Evolutionary conservation across 2,329 filamentous ascomycete species (phyloP).

Genomic region (Stachybotrys echinatus): DNA sequence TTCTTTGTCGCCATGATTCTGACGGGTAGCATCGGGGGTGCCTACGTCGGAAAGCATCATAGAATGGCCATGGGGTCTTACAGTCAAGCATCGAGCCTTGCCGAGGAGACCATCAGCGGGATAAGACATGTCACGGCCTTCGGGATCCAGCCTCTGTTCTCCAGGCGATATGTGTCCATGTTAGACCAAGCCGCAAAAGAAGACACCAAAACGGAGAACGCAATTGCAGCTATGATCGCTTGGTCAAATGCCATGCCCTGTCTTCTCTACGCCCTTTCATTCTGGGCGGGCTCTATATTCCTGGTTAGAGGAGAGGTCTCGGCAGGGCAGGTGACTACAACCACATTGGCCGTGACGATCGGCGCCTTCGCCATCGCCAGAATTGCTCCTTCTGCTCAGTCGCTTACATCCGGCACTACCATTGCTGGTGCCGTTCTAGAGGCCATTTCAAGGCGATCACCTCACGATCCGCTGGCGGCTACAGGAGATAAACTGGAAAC

Average conservation of each 20-base stretch:
- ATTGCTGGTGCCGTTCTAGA: neutral
- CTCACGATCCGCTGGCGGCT: neutral
- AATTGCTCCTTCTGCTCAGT: conserved; percentile 1
- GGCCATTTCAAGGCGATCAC: neutral
- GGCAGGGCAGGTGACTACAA: neutral
- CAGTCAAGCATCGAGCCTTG: conserved; percentile 20
- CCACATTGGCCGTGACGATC: neutral
- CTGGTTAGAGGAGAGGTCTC: neutral
- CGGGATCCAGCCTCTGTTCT: conserved; percentile 24
- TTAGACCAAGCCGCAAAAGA: conserved; percentile 1
- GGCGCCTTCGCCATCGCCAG: neutral
- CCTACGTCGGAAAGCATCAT: conserved; percentile 17
- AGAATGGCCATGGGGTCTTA: conserved; percentile 22
- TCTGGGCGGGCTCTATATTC: conserved; percentile 1
- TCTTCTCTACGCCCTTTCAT: conserved; percentile 3
- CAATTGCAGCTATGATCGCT: conserved; percentile 2
- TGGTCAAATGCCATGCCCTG: conserved; percentile 4
- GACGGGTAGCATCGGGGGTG: conserved; percentile 14
- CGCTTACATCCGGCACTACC: neutral
- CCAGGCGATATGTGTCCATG: conserved; percentile 22
- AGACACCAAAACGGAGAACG: neutral
- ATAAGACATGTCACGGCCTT: conserved; percentile 33
- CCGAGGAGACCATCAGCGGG: conserved; percentile 25
- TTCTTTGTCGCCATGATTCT: conserved; percentile 9
- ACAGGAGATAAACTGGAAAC: neutral